phyloP scores from a whole-genome alignment of 164 flowering plant genomes.

The Aristolochia contorta region DNA sequence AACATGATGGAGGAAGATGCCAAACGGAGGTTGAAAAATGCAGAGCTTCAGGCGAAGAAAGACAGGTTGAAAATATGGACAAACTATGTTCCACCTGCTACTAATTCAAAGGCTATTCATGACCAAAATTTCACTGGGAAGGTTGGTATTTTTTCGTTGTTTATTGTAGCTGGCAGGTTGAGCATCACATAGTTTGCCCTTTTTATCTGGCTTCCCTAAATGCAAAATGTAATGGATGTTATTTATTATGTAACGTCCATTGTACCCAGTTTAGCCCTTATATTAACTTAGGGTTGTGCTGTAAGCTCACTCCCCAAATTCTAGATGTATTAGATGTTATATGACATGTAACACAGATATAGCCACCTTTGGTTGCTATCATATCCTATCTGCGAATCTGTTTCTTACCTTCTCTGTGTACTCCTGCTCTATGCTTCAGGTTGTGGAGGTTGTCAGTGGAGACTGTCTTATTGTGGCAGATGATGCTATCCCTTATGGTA shows the following conservation, averaged over 20 bases:
- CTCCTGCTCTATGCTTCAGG: slow-evolving; percentile 29
- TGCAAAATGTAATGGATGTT: too few species aligned
- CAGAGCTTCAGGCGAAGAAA: slow-evolving; percentile 91
- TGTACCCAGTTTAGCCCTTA: too few species aligned
- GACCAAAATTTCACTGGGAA: slow-evolving; percentile 92
- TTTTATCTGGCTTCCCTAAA: too few species aligned
- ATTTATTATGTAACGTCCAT: too few species aligned
- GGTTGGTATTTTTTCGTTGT: slow-evolving; percentile 25
- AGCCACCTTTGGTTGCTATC: too few species aligned
- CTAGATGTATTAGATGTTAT: too few species aligned
- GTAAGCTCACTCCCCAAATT: too few species aligned
- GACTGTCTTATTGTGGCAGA: slow-evolving; percentile 93
- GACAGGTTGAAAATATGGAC: slow-evolving; percentile 67
- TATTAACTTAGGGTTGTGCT: too few species aligned
- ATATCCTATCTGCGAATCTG: too few species aligned
- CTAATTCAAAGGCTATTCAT: slow-evolving; percentile 93
- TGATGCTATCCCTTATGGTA: slow-evolving; percentile 82
- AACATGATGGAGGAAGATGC: slow-evolving; percentile 90
- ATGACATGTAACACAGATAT: too few species aligned
- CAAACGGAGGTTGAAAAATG: slow-evolving; percentile 52
- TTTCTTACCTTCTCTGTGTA: too few species aligned
- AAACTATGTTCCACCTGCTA: slow-evolving; percentile 73
- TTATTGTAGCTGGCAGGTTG: background rate
- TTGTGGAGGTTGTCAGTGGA: slow-evolving; percentile 96
- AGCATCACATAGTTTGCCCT: too few species aligned